Evolutionary conservation across 108 stramenopile species (phyloP).

Genomic region (Cafeteria roenbergensis): DNA sequence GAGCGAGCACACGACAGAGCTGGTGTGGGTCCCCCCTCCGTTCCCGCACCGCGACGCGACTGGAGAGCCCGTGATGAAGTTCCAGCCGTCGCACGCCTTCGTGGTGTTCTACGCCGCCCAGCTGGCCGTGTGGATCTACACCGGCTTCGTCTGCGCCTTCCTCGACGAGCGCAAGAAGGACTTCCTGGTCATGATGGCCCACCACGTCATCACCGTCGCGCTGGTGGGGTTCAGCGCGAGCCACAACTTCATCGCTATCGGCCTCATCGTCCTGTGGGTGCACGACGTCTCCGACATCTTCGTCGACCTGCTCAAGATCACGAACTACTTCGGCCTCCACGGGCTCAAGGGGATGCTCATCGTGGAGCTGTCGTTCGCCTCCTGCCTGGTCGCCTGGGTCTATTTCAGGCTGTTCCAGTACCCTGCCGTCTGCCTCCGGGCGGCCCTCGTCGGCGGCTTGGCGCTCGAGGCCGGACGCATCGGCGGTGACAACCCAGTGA

Average conservation of each 20-base stretch:
- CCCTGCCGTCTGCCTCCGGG: neutral
- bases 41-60: neutral
- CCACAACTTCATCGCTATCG: neutral
- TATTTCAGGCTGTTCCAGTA: neutral
- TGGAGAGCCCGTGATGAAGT: neutral
- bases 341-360: neutral
- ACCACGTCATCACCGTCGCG: neutral
- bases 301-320: neutral
- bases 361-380: neutral
- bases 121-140: slow-evolving; percentile 4
- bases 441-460: neutral
- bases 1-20: neutral
- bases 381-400: neutral
- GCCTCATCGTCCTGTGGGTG: neutral
- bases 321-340: neutral
- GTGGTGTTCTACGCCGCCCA: neutral
- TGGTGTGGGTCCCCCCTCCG: neutral
- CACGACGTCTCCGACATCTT: slow-evolving; percentile 2
- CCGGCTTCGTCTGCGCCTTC: neutral
- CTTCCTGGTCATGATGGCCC: neutral
- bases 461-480: neutral
- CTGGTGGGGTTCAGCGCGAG: neutral
- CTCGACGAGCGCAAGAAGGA: neutral
- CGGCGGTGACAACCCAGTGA: neutral
- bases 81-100: neutral